phyloP scores from a whole-genome alignment of 208 protist genomes.

The Leishmania aethiopica region DNA sequence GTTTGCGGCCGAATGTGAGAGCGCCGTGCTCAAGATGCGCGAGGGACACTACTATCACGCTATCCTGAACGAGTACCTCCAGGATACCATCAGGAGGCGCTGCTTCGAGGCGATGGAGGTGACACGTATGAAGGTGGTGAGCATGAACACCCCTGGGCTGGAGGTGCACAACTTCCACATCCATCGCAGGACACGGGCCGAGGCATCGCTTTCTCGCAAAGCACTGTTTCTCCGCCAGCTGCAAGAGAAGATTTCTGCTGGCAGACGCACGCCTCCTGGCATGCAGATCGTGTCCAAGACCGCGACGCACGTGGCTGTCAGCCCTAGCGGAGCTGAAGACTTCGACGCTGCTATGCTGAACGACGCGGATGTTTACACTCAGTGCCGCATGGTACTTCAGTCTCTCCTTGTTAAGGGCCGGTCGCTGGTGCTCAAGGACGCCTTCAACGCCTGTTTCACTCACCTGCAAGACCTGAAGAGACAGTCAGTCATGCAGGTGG shows the following conservation, averaged over 20 bases:
- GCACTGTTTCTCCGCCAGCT: slow-evolving; percentile 76
- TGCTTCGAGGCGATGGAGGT: slow-evolving; percentile 91
- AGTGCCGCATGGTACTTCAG: slow-evolving; percentile 65
- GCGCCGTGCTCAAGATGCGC: slow-evolving; percentile 57
- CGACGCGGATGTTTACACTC: slow-evolving; percentile 70
- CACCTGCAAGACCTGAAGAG: slow-evolving; percentile 66
- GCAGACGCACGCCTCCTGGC: slow-evolving; percentile 8
- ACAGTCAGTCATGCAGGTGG: slow-evolving; percentile 51
- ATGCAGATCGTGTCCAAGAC: slow-evolving; percentile 4
- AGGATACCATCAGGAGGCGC: slow-evolving; percentile 57
- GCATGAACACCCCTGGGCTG: slow-evolving; percentile 41
- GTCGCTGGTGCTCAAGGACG: slow-evolving; percentile 51
- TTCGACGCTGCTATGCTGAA: slow-evolving; percentile 40
- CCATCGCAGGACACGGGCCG: slow-evolving; percentile 34
- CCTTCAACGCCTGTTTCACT: slow-evolving; percentile 71
- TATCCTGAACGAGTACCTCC: slow-evolving; percentile 79
- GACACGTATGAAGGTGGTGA: slow-evolving; percentile 56
- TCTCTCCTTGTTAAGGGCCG: slow-evolving; percentile 58
- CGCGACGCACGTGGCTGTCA: not conserved
- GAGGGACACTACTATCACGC: slow-evolving; percentile 72
- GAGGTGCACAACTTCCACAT: slow-evolving; percentile 89
- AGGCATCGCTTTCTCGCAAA: slow-evolving; percentile 63
- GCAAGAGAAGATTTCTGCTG: slow-evolving; percentile 37
- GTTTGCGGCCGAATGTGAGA: slow-evolving; percentile 68
- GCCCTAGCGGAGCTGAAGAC: slow-evolving; percentile 4